A percentile compares a stretch with the other conserved stretches of the same genome.
These are phyloP conservation scores for Fusarium sp. DNA, from an alignment of 2,329 filamentous ascomycete genomes.

Conservation along the genomic window DNA sequence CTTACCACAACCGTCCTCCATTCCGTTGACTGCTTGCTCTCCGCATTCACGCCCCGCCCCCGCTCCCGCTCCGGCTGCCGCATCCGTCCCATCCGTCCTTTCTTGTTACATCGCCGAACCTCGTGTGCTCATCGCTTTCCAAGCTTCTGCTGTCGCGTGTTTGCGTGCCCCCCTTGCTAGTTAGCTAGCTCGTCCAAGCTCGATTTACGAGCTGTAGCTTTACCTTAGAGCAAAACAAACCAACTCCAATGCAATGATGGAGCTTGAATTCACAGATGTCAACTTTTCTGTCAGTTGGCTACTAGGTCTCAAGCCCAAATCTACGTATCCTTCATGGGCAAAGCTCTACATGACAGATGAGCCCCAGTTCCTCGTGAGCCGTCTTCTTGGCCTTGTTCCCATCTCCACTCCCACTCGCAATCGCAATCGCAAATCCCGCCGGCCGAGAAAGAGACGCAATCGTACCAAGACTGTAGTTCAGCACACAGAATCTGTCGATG, in stretches of 20 bases:
- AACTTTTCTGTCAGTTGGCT: constrained; percentile 46
- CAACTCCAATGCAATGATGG: constrained; percentile 37
- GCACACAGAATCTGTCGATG: constrained; percentile 13
- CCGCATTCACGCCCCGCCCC: constrained; percentile 22
- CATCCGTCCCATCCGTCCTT: constrained; percentile 11
- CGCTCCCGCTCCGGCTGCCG: constrained; percentile 36
- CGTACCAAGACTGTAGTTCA: constrained; percentile 26
- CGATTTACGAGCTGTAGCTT: constrained; percentile 30
- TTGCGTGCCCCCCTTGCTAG: constrained; percentile 12
- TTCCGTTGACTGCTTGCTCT: constrained; percentile 4
- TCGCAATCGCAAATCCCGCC: constrained; percentile 31
- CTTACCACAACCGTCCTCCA: neutral
- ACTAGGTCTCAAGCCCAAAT: constrained; percentile 41
- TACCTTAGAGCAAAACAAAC: constrained; percentile 35
- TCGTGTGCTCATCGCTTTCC: constrained; percentile 14
- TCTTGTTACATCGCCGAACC: constrained; percentile 10
- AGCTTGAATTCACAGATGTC: constrained; percentile 41
- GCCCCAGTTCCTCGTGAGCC: constrained; percentile 45
- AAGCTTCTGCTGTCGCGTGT: constrained; percentile 12
- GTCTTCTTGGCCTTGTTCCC: constrained; percentile 43
- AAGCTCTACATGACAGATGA: constrained; percentile 41
- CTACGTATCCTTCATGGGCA: constrained; percentile 41
- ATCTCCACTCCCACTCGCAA: constrained; percentile 26
- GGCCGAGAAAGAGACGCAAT: constrained; percentile 35
- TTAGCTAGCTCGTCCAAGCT: constrained; percentile 21